phyloP scores from a whole-genome alignment of 352 stramenopile genomes.

The Plasmopara muralis region DNA sequence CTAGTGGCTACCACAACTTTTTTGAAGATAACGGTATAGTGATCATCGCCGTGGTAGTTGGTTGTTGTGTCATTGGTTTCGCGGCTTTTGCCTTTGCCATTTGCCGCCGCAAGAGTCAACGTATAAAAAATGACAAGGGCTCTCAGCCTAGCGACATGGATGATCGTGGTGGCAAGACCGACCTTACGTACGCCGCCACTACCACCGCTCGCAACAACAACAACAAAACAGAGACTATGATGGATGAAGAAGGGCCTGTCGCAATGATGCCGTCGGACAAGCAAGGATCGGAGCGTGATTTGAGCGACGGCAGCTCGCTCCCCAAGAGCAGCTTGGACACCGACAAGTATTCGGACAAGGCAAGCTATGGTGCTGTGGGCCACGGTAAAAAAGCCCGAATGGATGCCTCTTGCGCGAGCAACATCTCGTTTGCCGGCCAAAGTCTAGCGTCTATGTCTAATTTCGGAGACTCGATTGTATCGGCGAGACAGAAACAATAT shows the following conservation, averaged over 20 bases:
- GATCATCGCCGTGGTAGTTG: slow-evolving; percentile 32
- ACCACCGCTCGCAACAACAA: slow-evolving; percentile 42
- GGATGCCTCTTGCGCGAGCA: slow-evolving; percentile 22
- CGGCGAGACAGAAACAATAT: slow-evolving; percentile 36
- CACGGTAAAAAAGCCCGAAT: slow-evolving; percentile 18
- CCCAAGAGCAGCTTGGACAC: slow-evolving; percentile 19
- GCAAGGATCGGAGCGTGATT: slow-evolving; percentile 39
- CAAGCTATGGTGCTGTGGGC: slow-evolving; percentile 17
- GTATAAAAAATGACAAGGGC: slow-evolving; percentile 26
- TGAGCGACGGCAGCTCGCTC: slow-evolving; percentile 21
- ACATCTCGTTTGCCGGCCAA: slow-evolving; percentile 39
- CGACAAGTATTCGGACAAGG: slow-evolving; percentile 29
- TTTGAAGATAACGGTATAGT: slow-evolving; percentile 24
- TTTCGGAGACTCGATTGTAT: slow-evolving; percentile 45
- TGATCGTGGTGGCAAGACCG: slow-evolving; percentile 31
- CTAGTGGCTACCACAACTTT: slow-evolving; percentile 2
- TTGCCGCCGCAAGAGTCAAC: slow-evolving; percentile 34
- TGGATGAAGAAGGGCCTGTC: slow-evolving; percentile 30
- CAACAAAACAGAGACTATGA: slow-evolving; percentile 18
- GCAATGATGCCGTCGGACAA: slow-evolving; percentile 33
- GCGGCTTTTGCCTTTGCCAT: slow-evolving; percentile 41
- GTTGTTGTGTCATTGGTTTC: slow-evolving; percentile 34
- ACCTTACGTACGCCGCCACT: slow-evolving; percentile 41
- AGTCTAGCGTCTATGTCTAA: slow-evolving; percentile 48
- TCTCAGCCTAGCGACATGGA: slow-evolving; percentile 32